Conservation (phyloP, 805 yeast genomes). For the Metschnikowia peoriensis region DNA sequence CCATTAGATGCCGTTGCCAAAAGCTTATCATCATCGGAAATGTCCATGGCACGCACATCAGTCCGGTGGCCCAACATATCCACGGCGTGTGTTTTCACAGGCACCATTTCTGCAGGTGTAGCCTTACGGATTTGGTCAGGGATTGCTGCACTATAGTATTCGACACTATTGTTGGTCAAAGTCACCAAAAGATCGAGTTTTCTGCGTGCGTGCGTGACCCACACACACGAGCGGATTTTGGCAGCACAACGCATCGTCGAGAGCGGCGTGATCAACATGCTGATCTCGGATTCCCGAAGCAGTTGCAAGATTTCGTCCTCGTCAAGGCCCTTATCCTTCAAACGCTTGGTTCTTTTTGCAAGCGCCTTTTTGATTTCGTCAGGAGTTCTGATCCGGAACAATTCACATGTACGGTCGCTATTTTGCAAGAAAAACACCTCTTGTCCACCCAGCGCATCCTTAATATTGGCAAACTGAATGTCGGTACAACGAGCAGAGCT, state of each 20-base stretch:
- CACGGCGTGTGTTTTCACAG: slow-evolving; percentile 53
- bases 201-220: slow-evolving; percentile 52
- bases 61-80: slow-evolving; percentile 86
- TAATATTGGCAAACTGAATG: slow-evolving; percentile 46
- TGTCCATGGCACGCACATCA: slow-evolving; percentile 80
- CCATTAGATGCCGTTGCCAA: slow-evolving; percentile 92
- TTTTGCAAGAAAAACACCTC: slow-evolving; percentile 70
- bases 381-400: slow-evolving; percentile 70
- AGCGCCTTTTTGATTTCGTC: slow-evolving; percentile 80
- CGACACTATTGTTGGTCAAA: slow-evolving; percentile 71
- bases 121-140: slow-evolving; percentile 56
- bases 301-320: slow-evolving; percentile 53
- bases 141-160: slow-evolving; percentile 55
- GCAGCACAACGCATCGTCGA: slow-evolving; percentile 62
- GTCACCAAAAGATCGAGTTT: slow-evolving; percentile 61
- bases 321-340: slow-evolving; percentile 64
- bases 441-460: slow-evolving; percentile 29
- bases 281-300: slow-evolving; percentile 46
- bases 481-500: slow-evolving; percentile 70
- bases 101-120: slow-evolving; percentile 37
- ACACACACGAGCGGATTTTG: slow-evolving; percentile 64
- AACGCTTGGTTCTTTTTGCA: slow-evolving; percentile 72
- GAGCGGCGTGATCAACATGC: slow-evolving; percentile 65
- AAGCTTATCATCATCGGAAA: slow-evolving; percentile 76
- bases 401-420: slow-evolving; percentile 75